Conservation (phyloP, 2,329 filamentous ascomycete genomes). For the Penicillium sp. region DNA sequence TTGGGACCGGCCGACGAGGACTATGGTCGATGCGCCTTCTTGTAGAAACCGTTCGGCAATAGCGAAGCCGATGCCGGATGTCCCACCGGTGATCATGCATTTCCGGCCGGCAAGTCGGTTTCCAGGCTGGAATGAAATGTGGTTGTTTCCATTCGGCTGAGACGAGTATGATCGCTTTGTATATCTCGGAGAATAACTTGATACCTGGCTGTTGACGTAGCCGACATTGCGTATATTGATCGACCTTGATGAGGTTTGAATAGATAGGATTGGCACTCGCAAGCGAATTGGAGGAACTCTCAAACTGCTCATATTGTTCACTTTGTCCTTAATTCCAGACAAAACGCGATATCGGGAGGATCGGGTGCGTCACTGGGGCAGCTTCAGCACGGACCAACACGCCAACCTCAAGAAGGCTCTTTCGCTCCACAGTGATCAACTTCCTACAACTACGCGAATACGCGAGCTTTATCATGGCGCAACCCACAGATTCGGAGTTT, state of each 20-base stretch:
- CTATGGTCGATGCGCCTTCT: constrained; percentile 58
- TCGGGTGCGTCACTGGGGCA: constrained; percentile 4
- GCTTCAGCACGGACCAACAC: constrained; percentile 16
- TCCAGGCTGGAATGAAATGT: constrained; percentile 15
- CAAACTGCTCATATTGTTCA: neutral
- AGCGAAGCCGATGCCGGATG: constrained; percentile 67
- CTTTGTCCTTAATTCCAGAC: neutral
- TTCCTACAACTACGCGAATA: constrained; percentile 11
- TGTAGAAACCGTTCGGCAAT: constrained; percentile 66
- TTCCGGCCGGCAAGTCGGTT: constrained; percentile 36
- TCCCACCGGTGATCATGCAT: constrained; percentile 66
- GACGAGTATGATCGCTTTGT: constrained; percentile 11
- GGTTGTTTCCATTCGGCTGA: neutral
- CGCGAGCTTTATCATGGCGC: constrained; percentile 18
- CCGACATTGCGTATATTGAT: constrained; percentile 3
- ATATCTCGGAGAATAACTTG: neutral
- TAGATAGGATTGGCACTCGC: neutral
- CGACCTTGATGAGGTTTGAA: neutral
- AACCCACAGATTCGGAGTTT: constrained; percentile 48
- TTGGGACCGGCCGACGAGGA: constrained; percentile 61
- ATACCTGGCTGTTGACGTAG: neutral
- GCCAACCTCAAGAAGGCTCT: constrained; percentile 8
- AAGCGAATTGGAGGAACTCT: neutral
- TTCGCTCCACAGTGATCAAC: constrained; percentile 5
- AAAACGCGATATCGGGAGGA: neutral